Evolutionary conservation across 495 filamentous ascomycete genomes (phyloP).

Genomic region (Letharia lupina): DNA sequence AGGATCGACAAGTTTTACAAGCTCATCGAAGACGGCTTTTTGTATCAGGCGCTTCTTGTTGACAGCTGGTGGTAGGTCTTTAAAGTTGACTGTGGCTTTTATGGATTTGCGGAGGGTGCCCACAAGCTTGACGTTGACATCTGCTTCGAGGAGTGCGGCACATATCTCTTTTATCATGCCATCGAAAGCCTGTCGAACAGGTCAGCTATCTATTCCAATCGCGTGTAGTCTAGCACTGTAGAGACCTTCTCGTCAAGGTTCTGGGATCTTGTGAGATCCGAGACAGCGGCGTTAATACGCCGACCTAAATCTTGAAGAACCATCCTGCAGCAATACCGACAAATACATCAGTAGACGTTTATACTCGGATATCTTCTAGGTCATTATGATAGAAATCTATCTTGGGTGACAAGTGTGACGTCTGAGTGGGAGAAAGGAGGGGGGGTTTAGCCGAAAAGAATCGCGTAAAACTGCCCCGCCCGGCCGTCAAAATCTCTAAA

Average conservation of each 20-base stretch:
- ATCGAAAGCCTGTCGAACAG: constrained; percentile 70
- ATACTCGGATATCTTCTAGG: not conserved
- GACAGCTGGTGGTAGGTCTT: constrained; percentile 73
- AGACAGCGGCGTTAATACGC: constrained; percentile 95
- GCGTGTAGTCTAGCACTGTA: not conserved
- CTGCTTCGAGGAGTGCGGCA: constrained; percentile 84
- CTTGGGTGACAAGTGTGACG: not conserved
- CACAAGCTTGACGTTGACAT: constrained; percentile 95
- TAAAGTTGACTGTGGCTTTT: constrained; percentile 81
- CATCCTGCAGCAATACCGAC: constrained; percentile 48
- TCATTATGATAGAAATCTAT: not conserved
- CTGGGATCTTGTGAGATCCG: constrained; percentile 80
- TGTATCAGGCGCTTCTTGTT: constrained; percentile 99
- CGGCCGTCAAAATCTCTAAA: not conserved
- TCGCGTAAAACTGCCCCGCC: constrained; percentile 2
- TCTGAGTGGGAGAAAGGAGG: constrained; percentile 14
- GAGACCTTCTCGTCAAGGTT: constrained; percentile 93
- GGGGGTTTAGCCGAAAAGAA: constrained; percentile 19
- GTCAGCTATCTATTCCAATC: constrained; percentile 13
- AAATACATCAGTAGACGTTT: not conserved
- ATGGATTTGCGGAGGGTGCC: constrained; percentile 88
- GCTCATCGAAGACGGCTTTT: constrained; percentile 94
- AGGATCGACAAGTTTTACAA: constrained; percentile 90
- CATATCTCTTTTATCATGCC: constrained; percentile 97
- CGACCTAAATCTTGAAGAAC: constrained; percentile 97